A percentile compares a stretch with the other conserved stretches of the same genome.
phyloP scores from a whole-genome alignment of 2,329 filamentous ascomycete species.

The Exophiala mesophila region DNA sequence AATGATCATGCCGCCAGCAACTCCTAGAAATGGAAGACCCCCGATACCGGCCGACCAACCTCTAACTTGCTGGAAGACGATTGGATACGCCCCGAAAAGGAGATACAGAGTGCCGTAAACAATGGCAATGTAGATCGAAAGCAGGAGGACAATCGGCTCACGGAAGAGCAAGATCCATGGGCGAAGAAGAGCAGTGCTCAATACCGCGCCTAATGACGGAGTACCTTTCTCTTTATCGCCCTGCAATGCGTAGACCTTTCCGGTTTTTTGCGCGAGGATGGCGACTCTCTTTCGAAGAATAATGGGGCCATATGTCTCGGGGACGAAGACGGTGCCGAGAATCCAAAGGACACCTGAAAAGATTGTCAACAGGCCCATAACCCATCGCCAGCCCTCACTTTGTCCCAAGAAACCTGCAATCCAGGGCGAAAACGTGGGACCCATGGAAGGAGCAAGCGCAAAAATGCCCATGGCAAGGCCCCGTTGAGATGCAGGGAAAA shows the following conservation, averaged over 20 bases:
- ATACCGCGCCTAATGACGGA: slow-evolving; percentile 44
- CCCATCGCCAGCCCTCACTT: slow-evolving; percentile 64
- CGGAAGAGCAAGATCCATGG: slow-evolving; percentile 66
- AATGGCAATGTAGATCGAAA: slow-evolving; percentile 54
- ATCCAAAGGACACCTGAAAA: slow-evolving; percentile 61
- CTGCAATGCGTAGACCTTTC: slow-evolving; percentile 54
- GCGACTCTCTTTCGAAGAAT: slow-evolving; percentile 50
- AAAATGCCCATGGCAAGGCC: slow-evolving; percentile 60
- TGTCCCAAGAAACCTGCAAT: slow-evolving; percentile 63
- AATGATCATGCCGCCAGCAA: slow-evolving; percentile 61
- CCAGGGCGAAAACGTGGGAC: slow-evolving; percentile 61
- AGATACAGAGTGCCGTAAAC: slow-evolving; percentile 53
- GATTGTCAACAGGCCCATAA: slow-evolving; percentile 58
- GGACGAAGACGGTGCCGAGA: slow-evolving; percentile 47
- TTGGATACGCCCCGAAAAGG: slow-evolving; percentile 58
- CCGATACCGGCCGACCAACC: slow-evolving; percentile 57
- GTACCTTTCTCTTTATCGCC: slow-evolving; percentile 43
- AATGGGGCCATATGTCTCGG: slow-evolving; percentile 58
- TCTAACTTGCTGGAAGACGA: slow-evolving; percentile 59
- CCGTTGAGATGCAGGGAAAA: slow-evolving; percentile 51
- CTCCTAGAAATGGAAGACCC: slow-evolving; percentile 63
- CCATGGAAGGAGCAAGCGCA: slow-evolving; percentile 62
- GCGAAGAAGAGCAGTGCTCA: slow-evolving; percentile 55
- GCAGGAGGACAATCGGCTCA: slow-evolving; percentile 64
- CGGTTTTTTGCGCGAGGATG: slow-evolving; percentile 48